phyloP scores from a whole-genome alignment of 345 rosid species.

The Brassica cretica region DNA sequence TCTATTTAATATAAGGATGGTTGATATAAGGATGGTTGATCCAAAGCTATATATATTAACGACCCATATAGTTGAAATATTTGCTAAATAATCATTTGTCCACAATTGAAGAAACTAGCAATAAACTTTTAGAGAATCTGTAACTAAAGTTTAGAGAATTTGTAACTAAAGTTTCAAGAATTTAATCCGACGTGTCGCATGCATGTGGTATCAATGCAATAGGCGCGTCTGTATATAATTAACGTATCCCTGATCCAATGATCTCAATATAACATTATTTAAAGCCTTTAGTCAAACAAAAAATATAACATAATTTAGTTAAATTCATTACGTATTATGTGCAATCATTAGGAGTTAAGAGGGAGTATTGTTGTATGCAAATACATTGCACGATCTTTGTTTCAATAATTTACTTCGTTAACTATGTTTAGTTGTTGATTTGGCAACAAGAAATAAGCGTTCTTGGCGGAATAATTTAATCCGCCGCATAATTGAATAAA shows the following conservation, averaged over 20 bases:
- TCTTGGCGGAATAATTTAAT: constrained; percentile 20
- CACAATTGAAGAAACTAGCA: neutral
- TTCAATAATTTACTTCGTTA: constrained; percentile 17
- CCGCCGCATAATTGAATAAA: constrained; percentile 19
- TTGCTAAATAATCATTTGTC: neutral
- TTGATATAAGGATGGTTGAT: constrained; percentile 11
- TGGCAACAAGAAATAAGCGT: constrained; percentile 19
- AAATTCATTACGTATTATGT: constrained; percentile 21
- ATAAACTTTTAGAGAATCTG: too few species aligned
- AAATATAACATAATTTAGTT: neutral
- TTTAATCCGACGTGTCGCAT: neutral
- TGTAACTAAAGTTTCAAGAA: neutral
- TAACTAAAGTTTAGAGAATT: neutral
- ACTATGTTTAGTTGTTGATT: constrained; percentile 24
- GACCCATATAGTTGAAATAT: neutral
- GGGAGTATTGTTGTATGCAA: constrained; percentile 34
- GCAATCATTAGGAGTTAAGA: constrained; percentile 31
- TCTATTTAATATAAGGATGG: neutral
- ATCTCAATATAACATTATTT: neutral
- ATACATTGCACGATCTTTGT: constrained; percentile 40
- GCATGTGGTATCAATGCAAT: constrained; percentile 13
- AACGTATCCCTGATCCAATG: neutral
- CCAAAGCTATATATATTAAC: constrained; percentile 17
- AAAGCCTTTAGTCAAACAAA: too few species aligned
- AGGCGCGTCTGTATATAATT: neutral